phyloP scores from a whole-genome alignment of 345 rosid species.

The Pugionium cornutum region DNA sequence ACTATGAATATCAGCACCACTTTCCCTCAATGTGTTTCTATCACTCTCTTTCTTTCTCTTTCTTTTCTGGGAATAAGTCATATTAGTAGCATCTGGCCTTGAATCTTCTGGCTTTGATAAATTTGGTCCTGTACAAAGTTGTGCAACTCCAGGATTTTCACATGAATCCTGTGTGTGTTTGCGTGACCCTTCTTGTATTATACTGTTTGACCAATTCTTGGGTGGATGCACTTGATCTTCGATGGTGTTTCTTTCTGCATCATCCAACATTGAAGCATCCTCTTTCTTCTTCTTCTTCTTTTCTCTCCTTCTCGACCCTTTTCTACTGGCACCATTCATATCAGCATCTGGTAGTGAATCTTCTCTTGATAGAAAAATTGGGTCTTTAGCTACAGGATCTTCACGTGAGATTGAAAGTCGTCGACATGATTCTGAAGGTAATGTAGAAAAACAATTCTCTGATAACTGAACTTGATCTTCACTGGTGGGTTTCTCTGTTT shows the following conservation, averaged over 20 bases:
- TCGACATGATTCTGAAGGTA: constrained; percentile 17
- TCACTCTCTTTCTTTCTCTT: constrained; percentile 13
- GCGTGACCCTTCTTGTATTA: no score
- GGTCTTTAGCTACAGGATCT: constrained; percentile 17
- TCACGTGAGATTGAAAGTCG: constrained; percentile 5
- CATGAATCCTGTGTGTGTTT: neutral
- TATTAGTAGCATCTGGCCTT: constrained; percentile 18
- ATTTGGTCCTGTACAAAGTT: neutral
- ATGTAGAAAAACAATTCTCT: neutral
- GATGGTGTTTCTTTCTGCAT: constrained; percentile 9
- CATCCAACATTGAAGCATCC: constrained; percentile 3
- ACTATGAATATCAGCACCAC: constrained; percentile 19
- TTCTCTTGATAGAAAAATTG: neutral
- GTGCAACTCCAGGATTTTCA: constrained; percentile 25
- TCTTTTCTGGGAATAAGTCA: constrained; percentile 22
- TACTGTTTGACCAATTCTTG: no score
- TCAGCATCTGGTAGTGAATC: constrained; percentile 18
- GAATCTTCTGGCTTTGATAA: constrained; percentile 1
- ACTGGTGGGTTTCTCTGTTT: constrained; percentile 1
- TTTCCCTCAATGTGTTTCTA: neutral
- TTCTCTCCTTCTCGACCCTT: neutral
- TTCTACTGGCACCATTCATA: neutral
- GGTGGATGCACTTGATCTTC: neutral
- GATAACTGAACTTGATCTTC: constrained; percentile 12
- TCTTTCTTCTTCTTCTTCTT: constrained; percentile 24